phyloP scores from a whole-genome alignment of 768 basidiomycete genomes.

The Tylopilus rubrobrunneus region DNA sequence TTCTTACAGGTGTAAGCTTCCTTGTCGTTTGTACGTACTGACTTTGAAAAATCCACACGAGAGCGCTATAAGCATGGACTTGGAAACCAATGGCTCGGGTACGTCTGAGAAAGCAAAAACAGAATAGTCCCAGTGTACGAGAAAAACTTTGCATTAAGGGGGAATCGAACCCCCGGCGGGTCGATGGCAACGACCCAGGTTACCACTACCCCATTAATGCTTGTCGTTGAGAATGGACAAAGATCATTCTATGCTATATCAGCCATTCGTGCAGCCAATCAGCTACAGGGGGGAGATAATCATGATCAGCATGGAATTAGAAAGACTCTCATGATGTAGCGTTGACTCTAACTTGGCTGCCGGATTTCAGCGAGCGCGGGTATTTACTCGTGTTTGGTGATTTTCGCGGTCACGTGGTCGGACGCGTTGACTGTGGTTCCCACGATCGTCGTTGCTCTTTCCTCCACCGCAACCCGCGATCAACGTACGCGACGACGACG shows the following conservation, averaged over 20 bases:
- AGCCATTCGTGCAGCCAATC: neutral
- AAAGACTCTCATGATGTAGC: too few relatives aligned
- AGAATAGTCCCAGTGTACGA: too few relatives aligned
- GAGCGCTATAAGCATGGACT: neutral
- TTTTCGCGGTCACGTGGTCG: constrained; percentile 28
- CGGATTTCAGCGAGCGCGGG: neutral
- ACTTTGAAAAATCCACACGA: neutral
- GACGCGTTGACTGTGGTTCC: constrained; percentile 26
- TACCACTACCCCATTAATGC: constrained; percentile 42
- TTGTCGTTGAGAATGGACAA: neutral
- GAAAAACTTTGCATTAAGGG: constrained; percentile 55
- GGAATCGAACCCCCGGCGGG: constrained; percentile 89
- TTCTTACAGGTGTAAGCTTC: neutral
- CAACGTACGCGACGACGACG: constrained; percentile 12
- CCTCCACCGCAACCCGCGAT: constrained; percentile 6
- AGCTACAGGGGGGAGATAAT: too few relatives aligned
- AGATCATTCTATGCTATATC: too few relatives aligned
- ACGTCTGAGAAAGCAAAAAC: neutral
- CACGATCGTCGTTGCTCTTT: constrained; percentile 24
- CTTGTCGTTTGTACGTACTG: neutral
- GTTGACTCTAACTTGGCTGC: too few relatives aligned
- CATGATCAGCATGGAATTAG: too few relatives aligned
- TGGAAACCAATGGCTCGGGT: neutral
- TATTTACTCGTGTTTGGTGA: constrained; percentile 14
- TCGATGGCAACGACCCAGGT: constrained; percentile 57